Evolutionary conservation across 164 flowering plant genomes (phyloP), one percentile per base, ranked within the genome.

Genomic region (Tetracentron sinense): DNA sequence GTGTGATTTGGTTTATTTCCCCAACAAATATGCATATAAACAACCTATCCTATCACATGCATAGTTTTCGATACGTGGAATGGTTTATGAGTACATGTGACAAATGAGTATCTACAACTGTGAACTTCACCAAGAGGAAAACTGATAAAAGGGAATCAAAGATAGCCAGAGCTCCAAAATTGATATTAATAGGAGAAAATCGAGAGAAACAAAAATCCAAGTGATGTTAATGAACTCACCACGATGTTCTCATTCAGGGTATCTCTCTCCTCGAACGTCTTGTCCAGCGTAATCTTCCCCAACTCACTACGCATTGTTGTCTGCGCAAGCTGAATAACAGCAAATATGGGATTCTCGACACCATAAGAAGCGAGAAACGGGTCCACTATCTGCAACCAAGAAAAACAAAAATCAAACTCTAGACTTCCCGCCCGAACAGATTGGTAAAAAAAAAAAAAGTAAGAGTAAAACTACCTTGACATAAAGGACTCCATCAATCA

Each of bases 231-330:
- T 25, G 25, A 26, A 69, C 85, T 67, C 25, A 89, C 98, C 82
- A 88, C 95, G 56, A 94, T 89, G 74, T 86, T 87, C 42, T 83
- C 92, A 63, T 91, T 94, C 21, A 94, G 79, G 1, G 90, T 83
- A 64, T 86, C 97, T 58, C 97, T 78, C 72, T 89, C 99, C 76
- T 83, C 92, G 77, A 94, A 91, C 0, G 93, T 89, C 78, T 88
- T 87, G 77, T 91, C 99, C 27, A 94, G 78, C 0, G 96, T 88
- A 61, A 94, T 91, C 72, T 91, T 94, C 7, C 99, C 97, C 52
- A 91, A 77, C 72, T 88, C 99, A 76, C 96, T 91, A 38, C 92
- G 88, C 99, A 91, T 91, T 0, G 95, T 91, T 1, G 96, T 88
- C 74, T 91, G 97, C 0, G 99, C 97, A 42, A 94, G 93, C 73